These are phyloP conservation scores for Botrytis tulipae DNA, from an alignment of 2,329 filamentous ascomycete genomes.

Conservation along the genomic window DNA sequence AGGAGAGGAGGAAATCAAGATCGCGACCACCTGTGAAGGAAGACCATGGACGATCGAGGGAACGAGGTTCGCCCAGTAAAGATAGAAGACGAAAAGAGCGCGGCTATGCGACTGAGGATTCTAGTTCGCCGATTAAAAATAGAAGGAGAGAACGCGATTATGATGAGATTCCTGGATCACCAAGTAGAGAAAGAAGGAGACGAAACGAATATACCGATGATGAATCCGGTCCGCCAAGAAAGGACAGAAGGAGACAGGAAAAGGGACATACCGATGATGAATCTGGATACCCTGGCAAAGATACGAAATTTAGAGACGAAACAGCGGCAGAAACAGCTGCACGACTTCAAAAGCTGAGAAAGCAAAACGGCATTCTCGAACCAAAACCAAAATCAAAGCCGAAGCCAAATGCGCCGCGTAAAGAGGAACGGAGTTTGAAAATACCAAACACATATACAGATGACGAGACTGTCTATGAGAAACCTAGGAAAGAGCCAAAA, in stretches of 20 bases:
- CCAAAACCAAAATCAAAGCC: background rate
- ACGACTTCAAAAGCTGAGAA: background rate
- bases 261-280: constrained; percentile 15
- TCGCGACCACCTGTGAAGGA: constrained; percentile 63
- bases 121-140: background rate
- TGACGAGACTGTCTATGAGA: constrained; percentile 28
- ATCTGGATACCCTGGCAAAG: constrained; percentile 1
- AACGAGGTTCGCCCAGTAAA: constrained; percentile 38
- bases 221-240: constrained; percentile 4
- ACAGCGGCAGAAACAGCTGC: constrained; percentile 13
- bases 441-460: constrained; percentile 26
- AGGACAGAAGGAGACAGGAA: constrained; percentile 8
- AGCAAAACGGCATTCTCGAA: constrained; percentile 9
- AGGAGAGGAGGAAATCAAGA: constrained; percentile 37
- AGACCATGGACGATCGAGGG: constrained; percentile 66
- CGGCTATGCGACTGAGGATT: constrained; percentile 13
- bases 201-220: constrained; percentile 13
- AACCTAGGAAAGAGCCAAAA: constrained; percentile 31
- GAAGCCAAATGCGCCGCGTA: constrained; percentile 9
- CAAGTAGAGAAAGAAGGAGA: constrained; percentile 11
- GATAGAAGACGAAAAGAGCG: constrained; percentile 14
- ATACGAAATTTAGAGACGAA: background rate
- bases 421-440: constrained; percentile 6
- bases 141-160: constrained; percentile 12
- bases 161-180: constrained; percentile 15